Evolutionary conservation across 2,329 filamentous ascomycete species (phyloP).

Genomic region (Claviceps pazoutovae): DNA sequence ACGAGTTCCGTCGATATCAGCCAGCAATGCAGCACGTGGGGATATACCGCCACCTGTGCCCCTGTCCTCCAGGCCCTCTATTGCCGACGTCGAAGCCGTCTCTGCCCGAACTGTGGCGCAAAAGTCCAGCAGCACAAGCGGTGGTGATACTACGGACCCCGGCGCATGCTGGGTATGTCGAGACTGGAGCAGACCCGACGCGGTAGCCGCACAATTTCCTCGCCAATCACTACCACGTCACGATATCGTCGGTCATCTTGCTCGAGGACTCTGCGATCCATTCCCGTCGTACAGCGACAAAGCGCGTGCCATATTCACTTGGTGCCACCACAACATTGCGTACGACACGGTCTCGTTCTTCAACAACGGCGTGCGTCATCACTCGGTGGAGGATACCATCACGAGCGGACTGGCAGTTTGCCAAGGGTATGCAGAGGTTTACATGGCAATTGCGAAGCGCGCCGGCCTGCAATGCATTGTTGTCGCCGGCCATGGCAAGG

Average conservation of each 20-base stretch:
- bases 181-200: slow-evolving; percentile 74
- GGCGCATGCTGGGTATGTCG: slow-evolving; percentile 64
- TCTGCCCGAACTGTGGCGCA: slow-evolving; percentile 18
- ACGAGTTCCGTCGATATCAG: slow-evolving; percentile 4
- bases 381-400: slow-evolving; percentile 60
- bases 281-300: slow-evolving; percentile 81
- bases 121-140: slow-evolving; percentile 6
- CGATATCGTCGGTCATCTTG: slow-evolving; percentile 59
- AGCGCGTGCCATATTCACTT: slow-evolving; percentile 82
- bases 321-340: slow-evolving; percentile 84
- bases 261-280: slow-evolving; percentile 60
- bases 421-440: slow-evolving; percentile 78
- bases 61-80: slow-evolving; percentile 35
- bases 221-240: slow-evolving; percentile 51
- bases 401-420: slow-evolving; percentile 74
- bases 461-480: slow-evolving; percentile 69
- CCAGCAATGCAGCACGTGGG: slow-evolving; percentile 4
- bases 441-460: slow-evolving; percentile 60
- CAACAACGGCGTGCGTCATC: slow-evolving; percentile 48
- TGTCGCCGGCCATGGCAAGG: slow-evolving; percentile 72
- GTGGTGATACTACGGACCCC: neutral
- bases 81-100: slow-evolving; percentile 34
- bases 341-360: slow-evolving; percentile 80
- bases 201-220: slow-evolving; percentile 64
- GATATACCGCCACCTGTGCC: slow-evolving; percentile 39